A percentile compares a stretch with the other conserved stretches of the same genome.
Conservation (phyloP, 345 rosid species). For the Linum lewisii region DNA sequence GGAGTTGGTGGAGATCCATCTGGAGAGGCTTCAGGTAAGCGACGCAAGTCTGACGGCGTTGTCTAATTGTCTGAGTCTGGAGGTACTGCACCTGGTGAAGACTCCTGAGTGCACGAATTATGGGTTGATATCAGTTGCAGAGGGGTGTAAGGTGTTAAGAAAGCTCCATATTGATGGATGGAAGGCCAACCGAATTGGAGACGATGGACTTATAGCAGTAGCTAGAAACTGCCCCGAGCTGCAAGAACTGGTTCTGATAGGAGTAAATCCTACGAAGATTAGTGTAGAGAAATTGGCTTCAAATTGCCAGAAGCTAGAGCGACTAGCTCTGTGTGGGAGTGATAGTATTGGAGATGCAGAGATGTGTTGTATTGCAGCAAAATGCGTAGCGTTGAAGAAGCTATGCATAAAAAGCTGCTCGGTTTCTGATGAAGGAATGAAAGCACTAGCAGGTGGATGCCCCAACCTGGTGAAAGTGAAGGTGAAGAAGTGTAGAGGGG, state of each 20-base stretch:
- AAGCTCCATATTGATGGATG: slow-evolving; percentile 89
- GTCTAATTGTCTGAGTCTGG: slow-evolving; percentile 48
- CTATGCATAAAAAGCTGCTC: slow-evolving; percentile 75
- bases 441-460: slow-evolving; percentile 65
- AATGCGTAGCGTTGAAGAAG: slow-evolving; percentile 60
- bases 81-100: slow-evolving; percentile 64
- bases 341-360: slow-evolving; percentile 56
- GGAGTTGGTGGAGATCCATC: slow-evolving; percentile 45
- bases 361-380: slow-evolving; percentile 56
- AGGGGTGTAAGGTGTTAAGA: slow-evolving; percentile 55
- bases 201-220: slow-evolving; percentile 67
- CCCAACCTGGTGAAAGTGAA: slow-evolving; percentile 72
- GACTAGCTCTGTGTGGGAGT: slow-evolving; percentile 75
- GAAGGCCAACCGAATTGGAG: slow-evolving; percentile 76
- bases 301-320: slow-evolving; percentile 51
- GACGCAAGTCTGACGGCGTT: slow-evolving; percentile 51
- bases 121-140: slow-evolving; percentile 54
- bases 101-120: slow-evolving; percentile 64
- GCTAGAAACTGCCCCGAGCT: slow-evolving; percentile 52
- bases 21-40: slow-evolving; percentile 75
- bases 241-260: slow-evolving; percentile 74
- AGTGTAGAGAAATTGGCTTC: slow-evolving; percentile 45
- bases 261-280: slow-evolving; percentile 55
- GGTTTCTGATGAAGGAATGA: slow-evolving; percentile 52
- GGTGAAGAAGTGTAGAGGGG: slow-evolving; percentile 70